These are phyloP conservation scores for Pleodorina starrii DNA, from an alignment of 139 green algal species.

Conservation along the genomic window DNA sequence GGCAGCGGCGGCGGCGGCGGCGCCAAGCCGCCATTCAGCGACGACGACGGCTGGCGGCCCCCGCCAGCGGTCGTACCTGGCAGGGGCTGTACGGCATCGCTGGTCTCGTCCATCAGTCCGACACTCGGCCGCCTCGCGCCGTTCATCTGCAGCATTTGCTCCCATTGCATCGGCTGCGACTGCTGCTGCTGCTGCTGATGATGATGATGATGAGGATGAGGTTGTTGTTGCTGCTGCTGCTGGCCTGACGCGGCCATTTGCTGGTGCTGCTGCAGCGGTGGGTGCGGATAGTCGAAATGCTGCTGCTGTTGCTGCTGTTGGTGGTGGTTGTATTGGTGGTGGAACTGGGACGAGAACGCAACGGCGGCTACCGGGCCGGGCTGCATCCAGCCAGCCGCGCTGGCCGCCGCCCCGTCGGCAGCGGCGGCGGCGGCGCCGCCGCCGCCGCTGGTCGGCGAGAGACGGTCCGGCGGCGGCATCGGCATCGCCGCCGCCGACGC, in stretches of 20 bases:
- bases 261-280: neutral
- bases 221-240: neutral
- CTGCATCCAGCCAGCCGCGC: too few relatives aligned
- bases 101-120: conserved; percentile 17
- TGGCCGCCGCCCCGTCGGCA: too few relatives aligned
- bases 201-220: neutral
- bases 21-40: neutral
- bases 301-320: too few relatives aligned
- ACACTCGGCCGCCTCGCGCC: neutral
- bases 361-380: too few relatives aligned
- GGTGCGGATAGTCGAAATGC: neutral
- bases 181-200: neutral
- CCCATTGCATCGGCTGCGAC: neutral
- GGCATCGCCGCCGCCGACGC: neutral
- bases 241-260: too few relatives aligned
- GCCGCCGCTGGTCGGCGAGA: too few relatives aligned
- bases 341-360: too few relatives aligned
- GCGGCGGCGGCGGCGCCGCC: too few relatives aligned
- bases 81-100: neutral
- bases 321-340: too few relatives aligned
- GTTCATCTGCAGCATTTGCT: neutral
- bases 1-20: too few relatives aligned
- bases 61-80: neutral
- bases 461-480: neutral
- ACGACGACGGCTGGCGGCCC: neutral